Conservation (phyloP, 2,329 filamentous ascomycete species). For the Lachnellula willkommii region DNA sequence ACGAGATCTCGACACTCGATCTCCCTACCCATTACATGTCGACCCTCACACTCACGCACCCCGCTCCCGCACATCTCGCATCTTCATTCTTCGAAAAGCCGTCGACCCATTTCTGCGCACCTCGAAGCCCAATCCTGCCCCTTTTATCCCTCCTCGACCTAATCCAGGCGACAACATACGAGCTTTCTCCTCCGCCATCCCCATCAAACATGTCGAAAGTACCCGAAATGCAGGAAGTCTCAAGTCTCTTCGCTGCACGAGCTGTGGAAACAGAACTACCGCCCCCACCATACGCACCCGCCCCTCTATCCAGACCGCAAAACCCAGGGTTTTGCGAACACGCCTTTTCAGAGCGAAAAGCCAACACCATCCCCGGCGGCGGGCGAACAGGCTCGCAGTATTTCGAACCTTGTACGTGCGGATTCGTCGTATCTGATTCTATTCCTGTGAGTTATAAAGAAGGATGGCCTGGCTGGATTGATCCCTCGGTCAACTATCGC, state of each 20-base stretch:
- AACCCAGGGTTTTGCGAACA: constrained; percentile 26
- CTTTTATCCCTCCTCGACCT: not conserved
- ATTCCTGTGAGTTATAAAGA: constrained; percentile 18
- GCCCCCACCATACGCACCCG: constrained; percentile 5
- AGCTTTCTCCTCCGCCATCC: not conserved
- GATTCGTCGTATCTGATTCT: constrained; percentile 12
- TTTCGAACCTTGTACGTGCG: constrained; percentile 20
- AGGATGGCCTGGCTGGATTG: constrained; percentile 23
- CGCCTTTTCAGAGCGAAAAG: constrained; percentile 21
- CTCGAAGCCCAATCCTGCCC: not conserved
- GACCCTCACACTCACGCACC: not conserved
- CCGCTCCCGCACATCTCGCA: not conserved
- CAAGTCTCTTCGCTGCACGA: not conserved
- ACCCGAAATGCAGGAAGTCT: not conserved
- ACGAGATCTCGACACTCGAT: not conserved
- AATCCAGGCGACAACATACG: not conserved
- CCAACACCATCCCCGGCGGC: constrained; percentile 18
- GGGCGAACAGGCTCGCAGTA: constrained; percentile 21
- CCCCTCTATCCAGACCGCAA: not conserved
- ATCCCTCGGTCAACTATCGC: constrained; percentile 25
- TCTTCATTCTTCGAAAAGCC: not conserved
- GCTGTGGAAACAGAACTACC: not conserved
- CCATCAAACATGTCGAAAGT: not conserved
- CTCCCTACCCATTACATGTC: not conserved
- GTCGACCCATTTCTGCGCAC: not conserved